Base-by-base conservation (phyloP, 768 basidiomycete species). In the Sarcomyxa edulis region DNA sequence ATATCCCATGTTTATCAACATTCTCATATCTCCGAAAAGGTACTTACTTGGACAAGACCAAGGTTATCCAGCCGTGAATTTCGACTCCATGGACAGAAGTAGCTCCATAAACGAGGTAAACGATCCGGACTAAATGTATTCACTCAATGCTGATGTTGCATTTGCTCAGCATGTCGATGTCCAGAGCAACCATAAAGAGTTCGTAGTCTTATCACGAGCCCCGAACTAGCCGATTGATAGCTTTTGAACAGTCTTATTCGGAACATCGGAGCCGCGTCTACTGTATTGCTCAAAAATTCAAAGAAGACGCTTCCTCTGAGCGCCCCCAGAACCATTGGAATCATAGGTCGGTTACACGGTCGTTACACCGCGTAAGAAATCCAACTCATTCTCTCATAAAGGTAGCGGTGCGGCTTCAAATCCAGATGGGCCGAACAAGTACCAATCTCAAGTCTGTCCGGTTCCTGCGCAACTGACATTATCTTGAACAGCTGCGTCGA, bases 241-340 rank as follows among this genome's bases (percentile, higher is more conserved):
- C n/a, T n/a, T n/a, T n/a, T n/a, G n/a, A n/a, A n/a, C n/a, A n/a
- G n/a, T n/a, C n/a, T 88, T 25, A 82, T 90, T 15, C 70, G 83
- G 22, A 68, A 84, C 51, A 77, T 93, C 32, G 88, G 81, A 12
- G 72, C 81, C 0, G 81, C 84, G 0, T 81, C 81, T 37, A 80
- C 77, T 1, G 82, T 89, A 10, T 64, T 92, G 20, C 61, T 92
- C 45, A 90, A 90, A 69, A 92, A 92, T 52, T 61, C 61, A 19
- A 54, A 64, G 10, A 65, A 64, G 4, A 71, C 65, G 24, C 54
- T 89, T 43, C 76, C 90, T 21, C 49, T 89, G 53, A 58, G 29
- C n/a, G 76, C 72, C 42, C 76, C 76, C 7, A 66, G 72, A 40
- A 82, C 61, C 42, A 56, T 88, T 12, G 73, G n/a, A n/a, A n/a